Evolutionary conservation across 2,329 filamentous ascomycete species (phyloP), one percentile per base, ranked within the genome.

Genomic region (Magnaporthales sp.): DNA sequence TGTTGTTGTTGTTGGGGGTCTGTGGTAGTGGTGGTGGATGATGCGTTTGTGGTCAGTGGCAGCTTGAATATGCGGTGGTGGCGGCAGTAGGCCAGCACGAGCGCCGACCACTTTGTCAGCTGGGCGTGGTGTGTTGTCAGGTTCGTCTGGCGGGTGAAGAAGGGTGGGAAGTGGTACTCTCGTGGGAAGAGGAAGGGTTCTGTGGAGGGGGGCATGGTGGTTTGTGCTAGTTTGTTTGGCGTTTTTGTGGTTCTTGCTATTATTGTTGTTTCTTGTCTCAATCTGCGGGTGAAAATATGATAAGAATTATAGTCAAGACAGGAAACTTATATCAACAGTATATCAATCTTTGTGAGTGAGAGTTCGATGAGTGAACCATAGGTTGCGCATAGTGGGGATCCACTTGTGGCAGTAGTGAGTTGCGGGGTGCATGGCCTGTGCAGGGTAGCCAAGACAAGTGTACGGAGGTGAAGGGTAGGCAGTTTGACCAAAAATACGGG

Each of bases 141-240:
- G 79, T 92, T 92, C 46, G 89, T 86, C 77, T 95, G 91, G 66
- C 87, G 87, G 67, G 90, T 93, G 86, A 91, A 95, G 88, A 95
- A 93, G 74, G 91, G 89, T 0, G 91, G 91, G 81, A 92, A 94
- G 79, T 81, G 80, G 83, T 93, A 90, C 76, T 87, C 85, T 71
- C 81, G 83, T 4, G 87, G 87, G 77, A 87, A 89, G 54, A 72
- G 66, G 77, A 88, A 89, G 72, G 77, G 32, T 13, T 62, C 66
- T 38, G 63, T 26, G 9, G 66, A 31, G 19, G 63, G 60, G 31
- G 67, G 46, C 66, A 66, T 66, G 54, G 31, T 65, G 15, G 29
- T 19, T 13, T 46, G 38, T 19, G 15, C 15, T 22, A 27, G 2
- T 11, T 9, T 51, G 38, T 19, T 51, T 27, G 6, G 24, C n/a